These are phyloP conservation scores for Chlorella ohadii DNA, from an alignment of 139 green algal species.

Conservation along the genomic window DNA sequence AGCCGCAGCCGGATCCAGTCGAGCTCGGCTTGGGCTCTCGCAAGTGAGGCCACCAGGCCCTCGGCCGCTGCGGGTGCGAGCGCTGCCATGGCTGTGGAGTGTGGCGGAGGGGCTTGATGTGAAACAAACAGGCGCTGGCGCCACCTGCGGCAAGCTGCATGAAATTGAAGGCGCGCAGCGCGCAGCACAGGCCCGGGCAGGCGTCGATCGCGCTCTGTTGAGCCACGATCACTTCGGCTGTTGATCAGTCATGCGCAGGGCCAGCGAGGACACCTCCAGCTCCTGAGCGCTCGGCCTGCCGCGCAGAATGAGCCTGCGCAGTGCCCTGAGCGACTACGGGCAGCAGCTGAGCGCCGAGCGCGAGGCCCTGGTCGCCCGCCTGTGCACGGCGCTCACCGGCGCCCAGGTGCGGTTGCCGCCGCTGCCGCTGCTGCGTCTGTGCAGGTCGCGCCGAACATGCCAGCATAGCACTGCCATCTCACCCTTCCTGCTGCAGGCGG, in stretches of 20 bases:
- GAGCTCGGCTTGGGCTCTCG: constrained; percentile 30
- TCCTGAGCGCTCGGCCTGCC: too few species aligned
- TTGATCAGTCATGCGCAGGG: background rate
- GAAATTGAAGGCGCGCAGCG: background rate
- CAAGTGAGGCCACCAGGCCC: constrained; percentile 19
- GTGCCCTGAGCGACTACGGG: constrained; percentile 3
- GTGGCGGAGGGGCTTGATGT: background rate
- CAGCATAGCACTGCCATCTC: too few species aligned
- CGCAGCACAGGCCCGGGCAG: background rate
- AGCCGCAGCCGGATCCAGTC: constrained; percentile 3
- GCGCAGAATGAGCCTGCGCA: background rate
- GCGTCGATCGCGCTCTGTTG: background rate
- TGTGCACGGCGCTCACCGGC: background rate
- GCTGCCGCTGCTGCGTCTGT: background rate
- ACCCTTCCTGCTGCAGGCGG: background rate
- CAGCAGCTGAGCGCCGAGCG: background rate
- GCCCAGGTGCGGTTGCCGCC: background rate
- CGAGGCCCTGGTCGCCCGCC: background rate
- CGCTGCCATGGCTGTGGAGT: background rate
- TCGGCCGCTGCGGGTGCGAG: constrained; percentile 11
- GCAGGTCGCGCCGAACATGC: too few species aligned
- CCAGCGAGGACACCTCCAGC: too few species aligned
- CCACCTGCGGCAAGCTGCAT: background rate
- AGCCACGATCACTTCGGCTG: background rate
- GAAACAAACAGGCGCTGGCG: background rate